phyloP scores from a whole-genome alignment of 768 basidiomycete species.

The Pisolithus orientalis region DNA sequence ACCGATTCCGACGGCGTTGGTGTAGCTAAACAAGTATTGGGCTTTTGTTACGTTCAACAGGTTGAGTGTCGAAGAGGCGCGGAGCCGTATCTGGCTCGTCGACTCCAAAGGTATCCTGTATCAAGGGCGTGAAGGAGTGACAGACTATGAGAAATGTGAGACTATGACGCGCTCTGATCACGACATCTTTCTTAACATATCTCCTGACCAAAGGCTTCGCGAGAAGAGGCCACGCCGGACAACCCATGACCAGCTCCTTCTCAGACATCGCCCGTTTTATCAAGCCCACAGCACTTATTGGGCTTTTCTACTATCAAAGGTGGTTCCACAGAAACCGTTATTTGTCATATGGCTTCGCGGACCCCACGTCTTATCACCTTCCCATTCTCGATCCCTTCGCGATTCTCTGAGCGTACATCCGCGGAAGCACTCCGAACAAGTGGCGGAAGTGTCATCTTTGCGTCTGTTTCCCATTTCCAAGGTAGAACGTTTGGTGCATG shows the following conservation, averaged over 20 bases:
- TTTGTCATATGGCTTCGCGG: slow-evolving; percentile 69
- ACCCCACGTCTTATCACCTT: slow-evolving; percentile 88
- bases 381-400: slow-evolving; percentile 72
- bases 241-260: slow-evolving; percentile 65
- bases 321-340: slow-evolving; percentile 68
- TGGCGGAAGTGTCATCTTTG: slow-evolving; percentile 74
- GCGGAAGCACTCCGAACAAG: slow-evolving; percentile 68
- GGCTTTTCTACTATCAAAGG: slow-evolving; percentile 77
- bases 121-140: slow-evolving; percentile 53
- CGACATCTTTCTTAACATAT: neutral
- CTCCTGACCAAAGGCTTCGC: slow-evolving; percentile 58
- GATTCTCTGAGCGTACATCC: slow-evolving; percentile 73
- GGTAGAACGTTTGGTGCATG: slow-evolving; percentile 48
- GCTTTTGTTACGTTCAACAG: no score
- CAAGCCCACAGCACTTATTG: slow-evolving; percentile 38
- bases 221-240: slow-evolving; percentile 70
- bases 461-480: slow-evolving; percentile 80
- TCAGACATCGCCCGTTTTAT: slow-evolving; percentile 71
- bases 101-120: slow-evolving; percentile 65
- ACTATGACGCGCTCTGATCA: neutral
- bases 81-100: slow-evolving; percentile 64
- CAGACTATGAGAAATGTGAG: slow-evolving; percentile 80
- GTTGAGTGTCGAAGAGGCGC: no score
- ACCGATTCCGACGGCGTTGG: no score
- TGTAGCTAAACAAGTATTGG: no score